Conservation (phyloP, 805 yeast species). For the Myxozyma geophila region DNA sequence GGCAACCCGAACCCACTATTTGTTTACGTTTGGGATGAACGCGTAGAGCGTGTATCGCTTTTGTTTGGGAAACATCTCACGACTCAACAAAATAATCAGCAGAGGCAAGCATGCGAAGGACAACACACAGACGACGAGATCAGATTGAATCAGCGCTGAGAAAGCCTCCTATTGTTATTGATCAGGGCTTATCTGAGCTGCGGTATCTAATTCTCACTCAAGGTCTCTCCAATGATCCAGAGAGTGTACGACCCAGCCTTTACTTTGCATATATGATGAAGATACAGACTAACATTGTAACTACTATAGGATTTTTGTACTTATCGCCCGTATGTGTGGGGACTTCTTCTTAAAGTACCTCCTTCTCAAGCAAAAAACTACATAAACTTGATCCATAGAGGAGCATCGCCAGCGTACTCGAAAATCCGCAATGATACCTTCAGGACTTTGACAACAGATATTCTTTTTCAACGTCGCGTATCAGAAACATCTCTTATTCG, state of each 20-base stretch:
- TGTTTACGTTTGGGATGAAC: background rate
- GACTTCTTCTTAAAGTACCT: conserved; percentile 68
- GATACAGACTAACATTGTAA: background rate
- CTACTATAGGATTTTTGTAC: conserved; percentile 55
- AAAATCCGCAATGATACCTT: conserved; percentile 87
- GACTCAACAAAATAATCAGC: too few species aligned
- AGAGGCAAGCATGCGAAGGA: background rate
- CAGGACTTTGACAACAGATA: conserved; percentile 79
- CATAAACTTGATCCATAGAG: conserved; percentile 55
- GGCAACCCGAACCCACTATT: background rate
- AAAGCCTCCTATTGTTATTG: conserved; percentile 24
- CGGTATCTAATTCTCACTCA: conserved; percentile 33
- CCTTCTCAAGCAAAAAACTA: conserved; percentile 63
- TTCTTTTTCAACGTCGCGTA: conserved; percentile 64
- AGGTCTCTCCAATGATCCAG: conserved; percentile 31
- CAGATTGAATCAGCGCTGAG: conserved; percentile 28
- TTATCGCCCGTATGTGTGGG: conserved; percentile 79
- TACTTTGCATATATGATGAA: background rate
- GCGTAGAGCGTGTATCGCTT: too few species aligned
- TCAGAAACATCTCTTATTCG: conserved; percentile 71
- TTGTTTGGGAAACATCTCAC: too few species aligned
- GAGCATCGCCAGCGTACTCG: conserved; percentile 62
- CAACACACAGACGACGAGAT: conserved; percentile 16
- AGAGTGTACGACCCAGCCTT: conserved; percentile 9
- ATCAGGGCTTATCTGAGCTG: conserved; percentile 34